Conservation (phyloP, 108 stramenopile species). For the Skeletonema grethae region DNA sequence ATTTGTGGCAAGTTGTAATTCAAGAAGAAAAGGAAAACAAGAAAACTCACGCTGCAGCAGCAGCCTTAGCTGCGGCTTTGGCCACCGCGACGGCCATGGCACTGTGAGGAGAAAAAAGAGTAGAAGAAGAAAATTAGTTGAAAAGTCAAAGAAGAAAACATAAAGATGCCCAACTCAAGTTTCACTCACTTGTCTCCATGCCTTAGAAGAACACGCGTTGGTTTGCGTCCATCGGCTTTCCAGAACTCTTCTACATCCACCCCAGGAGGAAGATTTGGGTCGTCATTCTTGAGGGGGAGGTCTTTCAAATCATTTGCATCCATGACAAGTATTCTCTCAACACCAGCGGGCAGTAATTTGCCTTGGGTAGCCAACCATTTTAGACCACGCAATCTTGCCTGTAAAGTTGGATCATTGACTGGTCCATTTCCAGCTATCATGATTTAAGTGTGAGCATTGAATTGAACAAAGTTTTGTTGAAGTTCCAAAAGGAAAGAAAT, state of each 20-base stretch:
- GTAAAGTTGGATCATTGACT: conserved; percentile 55
- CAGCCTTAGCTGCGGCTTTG: conserved; percentile 37
- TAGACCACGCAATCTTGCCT: conserved; percentile 71
- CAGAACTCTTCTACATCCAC: conserved; percentile 82
- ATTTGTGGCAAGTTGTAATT: not conserved
- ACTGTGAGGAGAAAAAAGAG: conserved; percentile 5
- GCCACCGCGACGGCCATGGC: conserved; percentile 81
- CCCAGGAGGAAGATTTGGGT: conserved; percentile 63
- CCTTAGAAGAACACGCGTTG: conserved; percentile 76
- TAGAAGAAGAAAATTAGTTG: not conserved
- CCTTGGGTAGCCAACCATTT: conserved; percentile 85
- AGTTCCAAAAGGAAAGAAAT: not conserved
- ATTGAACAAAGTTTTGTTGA: not conserved
- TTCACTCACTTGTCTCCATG: conserved; percentile 53
- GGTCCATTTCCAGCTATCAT: conserved; percentile 62
- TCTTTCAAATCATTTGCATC: conserved; percentile 86
- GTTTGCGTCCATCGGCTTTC: conserved; percentile 68
- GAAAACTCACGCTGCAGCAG: conserved; percentile 3
- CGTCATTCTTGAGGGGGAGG: conserved; percentile 71
- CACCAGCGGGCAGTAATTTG: conserved; percentile 61
- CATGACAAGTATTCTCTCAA: conserved; percentile 86
- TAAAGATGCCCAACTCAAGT: not conserved
- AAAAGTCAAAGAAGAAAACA: not conserved
- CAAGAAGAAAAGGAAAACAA: not conserved
- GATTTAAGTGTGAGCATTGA: conserved; percentile 54